Evolutionary conservation across 2,329 filamentous ascomycete species (phyloP), one percentile per base, ranked within the genome.

Genomic region (Colletotrichum abscissum): DNA sequence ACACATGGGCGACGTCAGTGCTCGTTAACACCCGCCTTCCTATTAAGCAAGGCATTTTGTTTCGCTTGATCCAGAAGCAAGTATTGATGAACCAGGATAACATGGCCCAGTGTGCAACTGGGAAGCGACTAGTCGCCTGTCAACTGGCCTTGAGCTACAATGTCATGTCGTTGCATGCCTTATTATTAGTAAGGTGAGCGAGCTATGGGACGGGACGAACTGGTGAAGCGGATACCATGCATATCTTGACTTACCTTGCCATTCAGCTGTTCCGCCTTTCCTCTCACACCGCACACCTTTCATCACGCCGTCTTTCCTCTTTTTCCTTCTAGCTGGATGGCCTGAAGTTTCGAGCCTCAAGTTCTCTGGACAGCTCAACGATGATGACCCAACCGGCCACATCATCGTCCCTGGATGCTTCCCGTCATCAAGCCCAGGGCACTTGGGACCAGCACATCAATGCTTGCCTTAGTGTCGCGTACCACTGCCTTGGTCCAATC

Each of bases 191-290:
- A 33, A 11, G 46, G 54, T 46, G 63, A 70, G 26, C 55, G 63
- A 70, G 26, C 55, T 33, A 66, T 49, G 42, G 67, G 24, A 46
- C 62, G 62, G 55, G 42, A 70, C 30, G 62, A 66, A 54, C 54
- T 66, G 42, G 38, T 63, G 46, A 63, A 42, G 62, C 63, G 42
- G 42, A 28, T 60, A 66, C 67, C 35, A 28, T 35, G 60, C 33
- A 55, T 57, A 30, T 49, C n/a, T 42, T 30, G 59, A 35, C 60
- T 49, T 55, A 66, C 30, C 30, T n/a, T 54, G 19, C 30, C 42
- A 22, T 8, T 46, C 33, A 26, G 22, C 46, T 38, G 19, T 6
- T 16, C 42, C 16, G 19, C 28, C n/a, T 52, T 56, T 14, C 7
- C 4, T 63, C 33, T 38, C 60, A 58, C 54, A 58, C 33, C 55